These are phyloP conservation scores for Talaromyces sp. DNA, from an alignment of 2,329 filamentous ascomycete species.

Conservation along the genomic window DNA sequence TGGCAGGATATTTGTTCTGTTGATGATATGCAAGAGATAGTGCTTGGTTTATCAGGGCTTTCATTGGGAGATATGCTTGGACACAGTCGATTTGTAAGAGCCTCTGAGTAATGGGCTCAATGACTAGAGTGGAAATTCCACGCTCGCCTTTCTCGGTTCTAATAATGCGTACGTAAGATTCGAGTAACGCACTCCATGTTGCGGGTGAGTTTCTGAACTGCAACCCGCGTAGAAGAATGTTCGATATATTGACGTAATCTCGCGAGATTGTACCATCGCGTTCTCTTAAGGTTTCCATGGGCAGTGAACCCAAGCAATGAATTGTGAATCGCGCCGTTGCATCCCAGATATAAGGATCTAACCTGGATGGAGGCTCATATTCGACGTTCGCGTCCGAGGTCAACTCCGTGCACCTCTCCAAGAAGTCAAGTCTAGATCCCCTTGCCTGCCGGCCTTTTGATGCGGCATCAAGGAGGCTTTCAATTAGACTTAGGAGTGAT, in stretches of 20 bases:
- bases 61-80: conserved; percentile 32
- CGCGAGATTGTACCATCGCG: conserved; percentile 53
- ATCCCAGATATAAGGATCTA: conserved; percentile 31
- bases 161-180: conserved; percentile 52
- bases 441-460: conserved; percentile 31
- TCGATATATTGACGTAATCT: conserved; percentile 65
- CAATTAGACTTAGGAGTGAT: conserved; percentile 27
- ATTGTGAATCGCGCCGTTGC: conserved; percentile 30
- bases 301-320: conserved; percentile 37
- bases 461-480: conserved; percentile 28
- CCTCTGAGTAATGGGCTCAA: conserved; percentile 64
- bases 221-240: conserved; percentile 59
- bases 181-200: conserved; percentile 51
- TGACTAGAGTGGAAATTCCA: conserved; percentile 59
- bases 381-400: conserved; percentile 18
- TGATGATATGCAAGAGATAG: conserved; percentile 31
- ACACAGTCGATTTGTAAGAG: conserved; percentile 34
- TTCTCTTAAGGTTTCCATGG: conserved; percentile 37
- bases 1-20: neutral
- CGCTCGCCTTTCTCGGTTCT: conserved; percentile 62
- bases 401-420: conserved; percentile 34
- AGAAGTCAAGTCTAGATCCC: conserved; percentile 33
- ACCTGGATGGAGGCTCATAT: conserved; percentile 14
- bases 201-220: conserved; percentile 24
- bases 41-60: conserved; percentile 29